Evolutionary conservation across 768 basidiomycete species (phyloP).

Genomic region (Tylopilus subfusipes): DNA sequence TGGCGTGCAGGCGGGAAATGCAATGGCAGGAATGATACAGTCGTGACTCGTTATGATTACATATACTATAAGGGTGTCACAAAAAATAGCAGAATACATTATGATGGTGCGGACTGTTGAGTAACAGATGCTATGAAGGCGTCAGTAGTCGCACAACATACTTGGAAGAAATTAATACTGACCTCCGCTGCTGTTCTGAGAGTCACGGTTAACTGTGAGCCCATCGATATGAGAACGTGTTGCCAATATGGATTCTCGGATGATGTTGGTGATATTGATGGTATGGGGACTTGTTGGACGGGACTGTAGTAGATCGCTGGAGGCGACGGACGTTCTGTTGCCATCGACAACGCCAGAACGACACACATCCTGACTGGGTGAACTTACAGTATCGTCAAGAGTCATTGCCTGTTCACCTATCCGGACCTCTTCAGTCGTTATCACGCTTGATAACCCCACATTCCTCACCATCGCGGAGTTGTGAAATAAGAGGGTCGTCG

Average conservation of each 20-base stretch:
- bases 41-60: no score
- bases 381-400: neutral
- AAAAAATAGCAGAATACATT: no score
- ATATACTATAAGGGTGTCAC: no score
- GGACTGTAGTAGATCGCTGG: neutral
- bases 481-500: neutral
- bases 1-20: no score
- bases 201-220: neutral
- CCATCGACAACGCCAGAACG: neutral
- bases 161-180: neutral
- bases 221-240: neutral
- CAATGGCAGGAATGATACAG: no score
- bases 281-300: neutral
- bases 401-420: neutral
- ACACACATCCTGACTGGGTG: neutral
- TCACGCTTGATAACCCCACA: no score
- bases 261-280: neutral
- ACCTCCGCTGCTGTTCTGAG: neutral
- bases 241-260: constrained; percentile 3
- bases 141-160: neutral
- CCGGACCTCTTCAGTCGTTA: neutral
- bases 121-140: neutral
- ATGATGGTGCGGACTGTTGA: no score
- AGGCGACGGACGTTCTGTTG: neutral
- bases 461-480: neutral